These are phyloP conservation scores for Tolypocladium ophioglossoides DNA, from an alignment of 2,329 filamentous ascomycete genomes.

Conservation along the genomic window DNA sequence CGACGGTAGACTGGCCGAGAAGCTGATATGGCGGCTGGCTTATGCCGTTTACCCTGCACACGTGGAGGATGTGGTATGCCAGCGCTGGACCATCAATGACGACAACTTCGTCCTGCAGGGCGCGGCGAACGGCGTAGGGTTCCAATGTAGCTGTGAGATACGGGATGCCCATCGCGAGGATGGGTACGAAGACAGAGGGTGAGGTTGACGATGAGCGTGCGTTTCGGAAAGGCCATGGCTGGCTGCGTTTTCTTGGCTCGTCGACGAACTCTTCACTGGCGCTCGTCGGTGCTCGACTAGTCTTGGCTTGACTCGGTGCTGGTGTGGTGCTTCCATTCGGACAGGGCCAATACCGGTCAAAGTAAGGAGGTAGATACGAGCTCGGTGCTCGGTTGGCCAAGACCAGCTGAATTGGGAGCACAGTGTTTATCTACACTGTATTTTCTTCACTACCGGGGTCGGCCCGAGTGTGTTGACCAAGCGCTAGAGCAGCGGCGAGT, in stretches of 20 bases:
- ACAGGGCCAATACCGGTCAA: background rate
- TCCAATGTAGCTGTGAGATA: conserved; percentile 42
- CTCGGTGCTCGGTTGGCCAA: too few species aligned
- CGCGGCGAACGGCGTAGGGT: conserved; percentile 34
- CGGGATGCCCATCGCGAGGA: conserved; percentile 45
- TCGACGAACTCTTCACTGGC: background rate
- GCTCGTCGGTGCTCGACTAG: background rate
- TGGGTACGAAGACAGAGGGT: background rate
- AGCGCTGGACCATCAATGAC: conserved; percentile 71
- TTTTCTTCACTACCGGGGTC: background rate
- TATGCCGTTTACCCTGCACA: conserved; percentile 39
- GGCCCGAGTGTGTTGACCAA: background rate
- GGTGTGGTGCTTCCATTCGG: background rate
- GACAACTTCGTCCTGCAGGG: conserved; percentile 30
- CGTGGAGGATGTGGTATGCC: conserved; percentile 60
- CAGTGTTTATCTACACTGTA: background rate
- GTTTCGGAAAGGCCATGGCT: background rate
- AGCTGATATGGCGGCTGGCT: conserved; percentile 52
- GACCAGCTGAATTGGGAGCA: background rate
- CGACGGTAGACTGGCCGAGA: conserved; percentile 46
- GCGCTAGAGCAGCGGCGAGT: background rate
- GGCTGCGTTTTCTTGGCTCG: background rate
- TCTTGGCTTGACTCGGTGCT: background rate
- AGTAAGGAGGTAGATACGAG: too few species aligned
- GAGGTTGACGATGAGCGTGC: background rate